Conservation (phyloP, 495 filamentous ascomycete species). For the Poronia punctata region DNA sequence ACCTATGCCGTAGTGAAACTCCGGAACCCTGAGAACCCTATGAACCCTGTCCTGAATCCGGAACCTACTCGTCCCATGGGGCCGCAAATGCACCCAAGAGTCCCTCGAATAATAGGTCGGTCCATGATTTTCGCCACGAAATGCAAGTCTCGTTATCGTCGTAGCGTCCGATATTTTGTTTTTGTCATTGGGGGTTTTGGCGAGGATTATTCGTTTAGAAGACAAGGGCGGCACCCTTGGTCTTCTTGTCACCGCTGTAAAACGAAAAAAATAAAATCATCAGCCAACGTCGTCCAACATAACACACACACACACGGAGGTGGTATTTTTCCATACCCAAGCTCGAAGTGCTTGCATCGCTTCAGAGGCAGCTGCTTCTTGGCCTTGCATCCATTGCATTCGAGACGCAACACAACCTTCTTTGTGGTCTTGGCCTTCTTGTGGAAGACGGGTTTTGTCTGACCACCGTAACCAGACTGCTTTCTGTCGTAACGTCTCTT, state of each 20-base stretch:
- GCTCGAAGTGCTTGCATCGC: constrained; percentile 99
- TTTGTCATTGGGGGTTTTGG: constrained; percentile 5
- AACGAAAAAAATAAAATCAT: constrained; percentile 7
- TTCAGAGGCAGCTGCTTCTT: constrained; percentile 98
- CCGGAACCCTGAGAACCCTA: constrained; percentile 12
- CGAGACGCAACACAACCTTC: constrained; percentile 97
- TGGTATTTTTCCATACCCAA: constrained; percentile 63
- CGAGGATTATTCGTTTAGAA: constrained; percentile 57
- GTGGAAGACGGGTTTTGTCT: constrained; percentile 87
- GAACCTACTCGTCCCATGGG: constrained; percentile 7
- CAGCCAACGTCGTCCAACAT: constrained; percentile 1
- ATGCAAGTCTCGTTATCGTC: constrained; percentile 15
- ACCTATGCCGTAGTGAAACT: constrained; percentile 12
- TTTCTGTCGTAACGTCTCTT: constrained; percentile 99
- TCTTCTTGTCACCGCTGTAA: constrained; percentile 99
- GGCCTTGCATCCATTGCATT: constrained; percentile 94
- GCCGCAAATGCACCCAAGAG: constrained; percentile 5
- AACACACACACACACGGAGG: neutral
- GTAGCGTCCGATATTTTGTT: constrained; percentile 17
- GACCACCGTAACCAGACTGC: constrained; percentile 99
- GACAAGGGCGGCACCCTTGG: constrained; percentile 98
- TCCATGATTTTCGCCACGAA: constrained; percentile 15
- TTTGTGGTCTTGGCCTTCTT: constrained; percentile 99
- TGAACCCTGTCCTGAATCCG: constrained; percentile 12
- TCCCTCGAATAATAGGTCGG: constrained; percentile 11